Evolutionary conservation across 768 basidiomycete genomes (phyloP).

Genomic region (Imleria badia): DNA sequence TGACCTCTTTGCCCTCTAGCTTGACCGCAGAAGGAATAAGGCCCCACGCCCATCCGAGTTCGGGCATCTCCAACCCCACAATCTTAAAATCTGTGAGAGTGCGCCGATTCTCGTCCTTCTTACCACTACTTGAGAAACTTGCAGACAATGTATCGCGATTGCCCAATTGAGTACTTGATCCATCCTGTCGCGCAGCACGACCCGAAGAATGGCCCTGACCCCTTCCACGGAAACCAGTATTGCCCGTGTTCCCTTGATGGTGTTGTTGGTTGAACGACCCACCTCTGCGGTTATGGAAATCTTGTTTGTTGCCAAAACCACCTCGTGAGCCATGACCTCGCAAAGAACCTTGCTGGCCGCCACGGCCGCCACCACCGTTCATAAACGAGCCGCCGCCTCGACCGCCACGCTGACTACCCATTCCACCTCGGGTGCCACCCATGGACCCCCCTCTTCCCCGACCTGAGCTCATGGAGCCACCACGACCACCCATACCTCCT

Average conservation of each 20-base stretch:
- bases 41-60: slow-evolving; percentile 89
- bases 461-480: slow-evolving; percentile 34
- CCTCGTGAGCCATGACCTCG: slow-evolving; percentile 66
- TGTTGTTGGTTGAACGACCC: slow-evolving; percentile 55
- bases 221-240: slow-evolving; percentile 55
- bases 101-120: slow-evolving; percentile 85
- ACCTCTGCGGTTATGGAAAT: slow-evolving; percentile 62
- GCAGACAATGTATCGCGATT: slow-evolving; percentile 50
- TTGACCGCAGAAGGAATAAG: slow-evolving; percentile 42
- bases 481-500: slow-evolving; percentile 46
- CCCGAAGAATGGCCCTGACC: slow-evolving; percentile 51
- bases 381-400: slow-evolving; percentile 37
- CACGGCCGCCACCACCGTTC: slow-evolving; percentile 40
- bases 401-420: slow-evolving; percentile 42
- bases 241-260: slow-evolving; percentile 38
- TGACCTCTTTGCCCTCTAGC: slow-evolving; percentile 37
- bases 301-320: slow-evolving; percentile 62
- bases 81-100: slow-evolving; percentile 99
- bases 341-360: slow-evolving; percentile 48
- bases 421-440: slow-evolving; percentile 43
- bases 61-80: slow-evolving; percentile 81
- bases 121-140: slow-evolving; percentile 53
- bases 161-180: slow-evolving; percentile 34
- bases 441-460: slow-evolving; percentile 52
- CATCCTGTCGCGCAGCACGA: slow-evolving; percentile 42